Base-by-base conservation (phyloP, 306 rosid species). In the Echinosophora koreensis region DNA sequence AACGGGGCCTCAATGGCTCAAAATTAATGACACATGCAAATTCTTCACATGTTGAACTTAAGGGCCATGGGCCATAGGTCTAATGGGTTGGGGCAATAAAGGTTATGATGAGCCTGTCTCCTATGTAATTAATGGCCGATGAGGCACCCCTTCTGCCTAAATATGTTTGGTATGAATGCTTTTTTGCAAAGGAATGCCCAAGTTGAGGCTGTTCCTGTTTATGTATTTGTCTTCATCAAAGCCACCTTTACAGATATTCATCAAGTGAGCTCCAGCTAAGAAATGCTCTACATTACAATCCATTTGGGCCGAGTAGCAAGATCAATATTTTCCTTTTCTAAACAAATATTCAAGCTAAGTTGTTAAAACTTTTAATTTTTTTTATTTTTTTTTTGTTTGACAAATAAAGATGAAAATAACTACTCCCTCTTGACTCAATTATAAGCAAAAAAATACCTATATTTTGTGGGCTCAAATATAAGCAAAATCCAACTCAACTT, bases 21-120 rank as follows among this genome's bases (percentile, higher is more conserved):
- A 57, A 38, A 52, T 58, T 10, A 51, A 66, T 65, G 71, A 4
- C 59, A 69, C 50, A 10, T 65, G 49, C 22, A 57, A 65, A 73
- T 42, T 57, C 12, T 27, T 18, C 38, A 79, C 71, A 71, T 66
- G 76, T 13, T 58, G 34, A 64, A 57, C 32, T 8, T 8, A 1
- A 69, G 12, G 74, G 18, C 50, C 66, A 42, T 77, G 59, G 51
- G 62, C 30, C 55, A 76, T 68, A 8, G 71, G 60, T 17, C 35
- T 59, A 56, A 66, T 59, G 72, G 77, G 54, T 63, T 75, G 72
- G 80, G 55, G 28, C 55, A 51, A 4, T 30, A 64, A 57, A 47
- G 49, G 41, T 58, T 42, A 50, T 41, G 66, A 61, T 42, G 74
- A 44, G n/a, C 62, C 10, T 61, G 81, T 69, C 35, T 69, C 35